Percentiles rank a stretch among this genome's conserved stretches.
Evolutionary conservation across 805 yeast genomes (phyloP).

Genomic region (Pichia phayaonensis): DNA sequence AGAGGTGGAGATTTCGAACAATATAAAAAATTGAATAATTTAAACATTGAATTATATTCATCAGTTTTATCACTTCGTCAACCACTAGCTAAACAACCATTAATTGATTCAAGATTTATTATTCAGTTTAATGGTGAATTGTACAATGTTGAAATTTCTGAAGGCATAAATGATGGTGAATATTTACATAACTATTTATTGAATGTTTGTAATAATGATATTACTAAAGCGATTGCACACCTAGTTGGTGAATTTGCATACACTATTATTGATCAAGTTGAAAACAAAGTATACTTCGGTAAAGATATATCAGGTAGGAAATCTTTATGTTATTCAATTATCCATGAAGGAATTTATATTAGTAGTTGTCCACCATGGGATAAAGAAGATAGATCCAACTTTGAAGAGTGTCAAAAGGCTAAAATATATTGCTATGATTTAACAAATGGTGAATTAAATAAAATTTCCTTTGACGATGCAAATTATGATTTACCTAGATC

Average conservation of each 20-base stretch:
- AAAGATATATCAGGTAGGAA: constrained; percentile 80
- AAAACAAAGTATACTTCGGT: constrained; percentile 56
- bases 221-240: constrained; percentile 33
- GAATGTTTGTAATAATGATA: constrained; percentile 23
- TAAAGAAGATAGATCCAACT: constrained; percentile 23
- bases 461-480: neutral
- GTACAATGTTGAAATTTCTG: constrained; percentile 50
- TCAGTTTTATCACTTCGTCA: constrained; percentile 75
- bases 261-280: constrained; percentile 38
- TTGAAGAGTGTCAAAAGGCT: constrained; percentile 51
- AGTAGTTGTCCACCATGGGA: constrained; percentile 38
- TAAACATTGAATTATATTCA: constrained; percentile 39
- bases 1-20: constrained; percentile 60
- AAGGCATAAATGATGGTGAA: constrained; percentile 52
- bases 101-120: constrained; percentile 30
- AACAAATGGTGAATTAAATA: constrained; percentile 10
- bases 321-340: constrained; percentile 46
- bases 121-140: constrained; percentile 91
- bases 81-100: constrained; percentile 76
- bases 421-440: constrained; percentile 38
- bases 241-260: constrained; percentile 84
- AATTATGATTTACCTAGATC: neutral
- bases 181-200: constrained; percentile 36
- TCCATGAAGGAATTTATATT: constrained; percentile 33
- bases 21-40: constrained; percentile 18